Base-by-base conservation (phyloP, 1,139 yeast species). In the Meyerozyma sp. region DNA sequence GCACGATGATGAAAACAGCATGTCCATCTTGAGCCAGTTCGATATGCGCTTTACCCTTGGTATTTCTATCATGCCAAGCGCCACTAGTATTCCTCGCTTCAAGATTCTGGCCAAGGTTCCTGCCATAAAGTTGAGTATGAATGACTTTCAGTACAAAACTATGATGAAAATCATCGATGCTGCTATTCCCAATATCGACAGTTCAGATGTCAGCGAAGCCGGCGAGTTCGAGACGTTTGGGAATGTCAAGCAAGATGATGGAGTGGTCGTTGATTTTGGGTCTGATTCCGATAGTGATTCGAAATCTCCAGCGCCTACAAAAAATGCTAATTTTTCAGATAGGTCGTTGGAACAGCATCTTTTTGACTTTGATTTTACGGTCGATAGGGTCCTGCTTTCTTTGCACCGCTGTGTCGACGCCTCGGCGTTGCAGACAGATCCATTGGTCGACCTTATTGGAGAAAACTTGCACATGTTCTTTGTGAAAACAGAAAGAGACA, bases 121-220 rank as follows among this genome's bases (percentile, higher is more conserved):
- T 0, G 68, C 69, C 30, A 73, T 94, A 48, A 72, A 73, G 29
- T 80, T 94, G 8, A 76, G 86, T 25, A 65, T 93, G 57, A 88
- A 89, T 52, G 98, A 94, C 59, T 84, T 82, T 53, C 96, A 94
- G 57, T 94, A 94, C 65, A 87, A 89, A 58, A 80, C 91, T 1
- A 70, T 93, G 56, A 83, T 93, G 91, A 80, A 82, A 45, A 69
- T 93, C 40, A 66, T 90, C 40, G 86, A 85, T 46, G 75, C 71
- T 20, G 80, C 86, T 26, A 72, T 91, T 14, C 97, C 97, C 1
- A 68, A 75, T 40, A 67, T 81, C 46, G 78, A 70, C 10, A 53
- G 47, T 21, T 40, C 49, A 1, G 73, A 65, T 5, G 37, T 45
- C 1, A 75, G 67, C 29, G 66, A 58, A 5, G 52, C 63, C 2